Evolutionary conservation across 1,139 yeast species (phyloP).

Genomic region (Candida glucosophila): DNA sequence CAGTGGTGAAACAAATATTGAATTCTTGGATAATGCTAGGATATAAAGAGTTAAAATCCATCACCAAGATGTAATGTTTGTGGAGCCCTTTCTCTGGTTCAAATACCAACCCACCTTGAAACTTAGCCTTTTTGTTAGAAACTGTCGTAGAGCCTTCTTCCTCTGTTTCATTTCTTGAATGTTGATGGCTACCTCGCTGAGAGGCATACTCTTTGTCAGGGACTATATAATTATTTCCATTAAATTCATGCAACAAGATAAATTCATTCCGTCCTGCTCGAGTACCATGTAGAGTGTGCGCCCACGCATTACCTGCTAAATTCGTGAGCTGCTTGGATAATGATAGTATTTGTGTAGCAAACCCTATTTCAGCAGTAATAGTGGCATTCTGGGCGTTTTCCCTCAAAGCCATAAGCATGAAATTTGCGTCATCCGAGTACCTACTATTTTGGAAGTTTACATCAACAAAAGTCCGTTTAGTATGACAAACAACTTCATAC

Average conservation of each 20-base stretch:
- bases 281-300: constrained; percentile 89
- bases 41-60: constrained; percentile 97
- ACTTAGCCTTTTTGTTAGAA: constrained; percentile 71
- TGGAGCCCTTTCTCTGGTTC: constrained; percentile 96
- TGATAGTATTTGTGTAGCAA: constrained; percentile 77
- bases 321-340: constrained; percentile 87
- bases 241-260: constrained; percentile 87
- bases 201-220: constrained; percentile 74
- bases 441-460: constrained; percentile 62
- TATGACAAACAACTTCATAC: constrained; percentile 68
- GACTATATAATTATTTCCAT: constrained; percentile 69
- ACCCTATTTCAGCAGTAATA: constrained; percentile 70
- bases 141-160: constrained; percentile 41
- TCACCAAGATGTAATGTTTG: constrained; percentile 79
- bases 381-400: constrained; percentile 65
- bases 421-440: constrained; percentile 59
- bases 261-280: constrained; percentile 95
- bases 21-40: constrained; percentile 97
- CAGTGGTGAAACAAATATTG: constrained; percentile 95
- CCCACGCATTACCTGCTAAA: constrained; percentile 97
- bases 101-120: constrained; percentile 93
- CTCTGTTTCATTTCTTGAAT: constrained; percentile 31
- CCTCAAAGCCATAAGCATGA: constrained; percentile 59
- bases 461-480: constrained; percentile 55
- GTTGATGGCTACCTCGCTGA: constrained; percentile 34